Evolutionary conservation across 116 monocot genomes (phyloP).

Genomic region (Trichopus zeylanicus): DNA sequence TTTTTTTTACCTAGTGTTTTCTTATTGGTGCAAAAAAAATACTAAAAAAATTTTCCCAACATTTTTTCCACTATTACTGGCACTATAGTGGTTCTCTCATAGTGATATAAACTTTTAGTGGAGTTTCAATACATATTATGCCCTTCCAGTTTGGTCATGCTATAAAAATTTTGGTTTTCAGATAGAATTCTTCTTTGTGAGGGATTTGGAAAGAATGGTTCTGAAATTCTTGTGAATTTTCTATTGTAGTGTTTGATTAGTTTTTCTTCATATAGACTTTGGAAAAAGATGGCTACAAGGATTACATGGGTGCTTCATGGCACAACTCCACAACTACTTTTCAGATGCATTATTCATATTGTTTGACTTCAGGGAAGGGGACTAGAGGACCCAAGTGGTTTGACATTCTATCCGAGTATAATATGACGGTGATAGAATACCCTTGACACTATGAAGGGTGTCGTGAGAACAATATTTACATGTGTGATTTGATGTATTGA

Average conservation of each 20-base stretch:
- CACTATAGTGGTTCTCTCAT: too few relatives aligned
- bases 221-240: too few relatives aligned
- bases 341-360: conserved; percentile 72
- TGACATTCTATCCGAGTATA: conserved; percentile 39
- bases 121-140: neutral
- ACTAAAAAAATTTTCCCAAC: too few relatives aligned
- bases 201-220: too few relatives aligned
- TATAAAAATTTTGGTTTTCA: too few relatives aligned
- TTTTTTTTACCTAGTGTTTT: too few relatives aligned
- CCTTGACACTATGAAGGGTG: conserved; percentile 67
- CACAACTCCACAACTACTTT: conserved; percentile 57
- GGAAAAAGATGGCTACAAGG: conserved; percentile 55
- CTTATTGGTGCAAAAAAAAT: too few relatives aligned
- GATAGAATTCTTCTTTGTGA: too few relatives aligned
- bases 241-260: conserved; percentile 67
- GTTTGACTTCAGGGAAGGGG: conserved; percentile 54
- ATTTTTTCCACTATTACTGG: too few relatives aligned
- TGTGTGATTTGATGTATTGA: too few relatives aligned
- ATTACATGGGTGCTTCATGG: conserved; percentile 55
- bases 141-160: too few relatives aligned
- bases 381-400: conserved; percentile 42
- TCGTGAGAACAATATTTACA: too few relatives aligned
- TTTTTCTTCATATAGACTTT: conserved; percentile 64
- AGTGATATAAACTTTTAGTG: neutral
- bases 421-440: conserved; percentile 69